These are phyloP conservation scores for Backusella psychrophila DNA, from an alignment of 192 early-diverging fungal species.

Conservation along the genomic window DNA sequence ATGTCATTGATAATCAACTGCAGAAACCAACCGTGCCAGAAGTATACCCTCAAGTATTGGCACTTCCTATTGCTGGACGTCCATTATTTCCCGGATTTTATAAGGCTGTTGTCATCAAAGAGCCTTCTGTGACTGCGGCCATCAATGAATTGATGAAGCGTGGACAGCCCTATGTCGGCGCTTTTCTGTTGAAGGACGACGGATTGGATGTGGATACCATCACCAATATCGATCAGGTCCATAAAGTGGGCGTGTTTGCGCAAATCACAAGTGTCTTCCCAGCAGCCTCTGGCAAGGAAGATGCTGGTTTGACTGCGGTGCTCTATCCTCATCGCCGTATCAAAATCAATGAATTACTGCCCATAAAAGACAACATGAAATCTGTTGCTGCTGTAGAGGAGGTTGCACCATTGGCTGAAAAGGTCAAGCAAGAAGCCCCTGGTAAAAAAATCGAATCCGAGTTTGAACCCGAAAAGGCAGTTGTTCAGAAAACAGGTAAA, in stretches of 20 bases:
- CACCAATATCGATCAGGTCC: conserved; percentile 71
- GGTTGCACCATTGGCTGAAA: neutral
- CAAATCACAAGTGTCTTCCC: conserved; percentile 96
- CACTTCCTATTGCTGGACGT: conserved; percentile 88
- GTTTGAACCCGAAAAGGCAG: neutral
- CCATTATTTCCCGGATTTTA: conserved; percentile 98
- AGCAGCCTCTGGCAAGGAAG: conserved; percentile 57
- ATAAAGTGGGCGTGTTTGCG: conserved; percentile 92
- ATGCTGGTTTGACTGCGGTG: conserved; percentile 85
- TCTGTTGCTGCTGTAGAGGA: conserved; percentile 22
- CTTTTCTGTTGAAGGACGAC: conserved; percentile 92
- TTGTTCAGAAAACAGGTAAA: conserved; percentile 6
- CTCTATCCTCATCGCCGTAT: conserved; percentile 95
- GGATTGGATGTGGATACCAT: conserved; percentile 84
- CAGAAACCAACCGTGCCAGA: conserved; percentile 85
- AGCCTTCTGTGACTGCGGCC: conserved; percentile 87
- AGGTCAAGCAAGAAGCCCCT: neutral
- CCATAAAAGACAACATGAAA: conserved; percentile 20
- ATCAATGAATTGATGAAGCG: conserved; percentile 90
- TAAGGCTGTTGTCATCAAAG: conserved; percentile 96
- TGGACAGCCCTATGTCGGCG: conserved; percentile 95
- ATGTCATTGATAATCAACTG: conserved; percentile 61
- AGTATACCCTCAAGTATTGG: conserved; percentile 90
- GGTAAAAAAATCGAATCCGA: conserved; percentile 4
- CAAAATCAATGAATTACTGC: conserved; percentile 68